Evolutionary conservation across 495 filamentous ascomycete species (phyloP).

Genomic region (Monascus purpureus): DNA sequence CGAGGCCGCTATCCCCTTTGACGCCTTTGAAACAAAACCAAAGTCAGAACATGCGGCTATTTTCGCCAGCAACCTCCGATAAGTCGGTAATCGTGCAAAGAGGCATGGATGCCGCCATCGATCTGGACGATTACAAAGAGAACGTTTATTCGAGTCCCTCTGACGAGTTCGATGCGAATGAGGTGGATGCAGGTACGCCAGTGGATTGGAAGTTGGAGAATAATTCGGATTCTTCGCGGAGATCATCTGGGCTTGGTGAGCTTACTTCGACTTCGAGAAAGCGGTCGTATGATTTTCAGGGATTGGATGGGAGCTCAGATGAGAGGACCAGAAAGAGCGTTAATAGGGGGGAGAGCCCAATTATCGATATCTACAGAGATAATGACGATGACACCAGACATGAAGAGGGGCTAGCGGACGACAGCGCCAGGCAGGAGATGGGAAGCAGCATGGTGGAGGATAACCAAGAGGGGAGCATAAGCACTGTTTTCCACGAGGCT

Average conservation of each 20-base stretch:
- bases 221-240: constrained; percentile 17
- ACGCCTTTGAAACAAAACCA: too few species aligned
- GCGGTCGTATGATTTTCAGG: constrained; percentile 23
- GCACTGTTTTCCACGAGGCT: constrained; percentile 23
- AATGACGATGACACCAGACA: constrained; percentile 17
- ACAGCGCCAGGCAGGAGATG: constrained; percentile 8
- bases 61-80: constrained; percentile 15
- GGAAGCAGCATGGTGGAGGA: constrained; percentile 27
- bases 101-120: constrained; percentile 5
- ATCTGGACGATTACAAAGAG: constrained; percentile 14
- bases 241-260: too few species aligned
- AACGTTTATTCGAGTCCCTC: constrained; percentile 22
- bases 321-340: constrained; percentile 25
- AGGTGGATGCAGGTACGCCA: too few species aligned
- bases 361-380: constrained; percentile 17
- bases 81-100: constrained; percentile 1
- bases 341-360: constrained; percentile 10
- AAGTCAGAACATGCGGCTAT: constrained; percentile 26
- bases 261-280: too few species aligned
- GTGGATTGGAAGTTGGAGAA: too few species aligned
- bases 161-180: constrained; percentile 11
- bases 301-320: constrained; percentile 10
- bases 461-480: constrained; percentile 30
- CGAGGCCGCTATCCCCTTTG: too few species aligned
- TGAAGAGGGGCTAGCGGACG: constrained; percentile 11